Evolutionary conservation across 2,329 filamentous ascomycete species (phyloP).

Genomic region (Microdochium bolleyi): DNA sequence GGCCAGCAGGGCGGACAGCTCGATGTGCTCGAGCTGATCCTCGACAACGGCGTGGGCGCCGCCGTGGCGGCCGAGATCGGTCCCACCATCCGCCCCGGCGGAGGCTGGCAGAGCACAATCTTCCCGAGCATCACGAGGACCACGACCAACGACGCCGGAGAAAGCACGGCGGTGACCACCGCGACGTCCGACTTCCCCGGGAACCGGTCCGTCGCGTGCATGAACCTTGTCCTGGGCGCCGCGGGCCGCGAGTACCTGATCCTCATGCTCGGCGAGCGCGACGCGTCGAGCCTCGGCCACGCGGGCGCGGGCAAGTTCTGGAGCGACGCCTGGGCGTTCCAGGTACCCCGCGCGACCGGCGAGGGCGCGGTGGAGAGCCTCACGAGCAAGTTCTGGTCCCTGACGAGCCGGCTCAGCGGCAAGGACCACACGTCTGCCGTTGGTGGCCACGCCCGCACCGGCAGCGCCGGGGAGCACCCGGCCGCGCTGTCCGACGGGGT

Average conservation of each 20-base stretch:
- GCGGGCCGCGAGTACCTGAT: slow-evolving; percentile 56
- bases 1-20: slow-evolving; percentile 62
- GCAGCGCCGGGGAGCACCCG: too few species aligned
- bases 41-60: slow-evolving; percentile 42
- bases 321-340: slow-evolving; percentile 57
- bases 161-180: slow-evolving; percentile 12
- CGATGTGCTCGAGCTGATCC: slow-evolving; percentile 53
- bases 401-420: neutral
- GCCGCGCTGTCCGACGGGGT: slow-evolving; percentile 46
- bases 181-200: slow-evolving; percentile 35
- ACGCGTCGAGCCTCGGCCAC: slow-evolving; percentile 39
- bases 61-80: slow-evolving; percentile 43
- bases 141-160: slow-evolving; percentile 14
- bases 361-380: slow-evolving; percentile 47
- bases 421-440: neutral
- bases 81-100: slow-evolving; percentile 32
- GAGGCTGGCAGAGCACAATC: slow-evolving; percentile 44
- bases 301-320: slow-evolving; percentile 45
- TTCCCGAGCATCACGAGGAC: slow-evolving; percentile 24
- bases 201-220: slow-evolving; percentile 41
- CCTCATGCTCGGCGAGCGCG: slow-evolving; percentile 50
- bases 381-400: slow-evolving; percentile 14
- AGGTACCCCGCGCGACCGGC: slow-evolving; percentile 39
- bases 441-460: slow-evolving; percentile 1
- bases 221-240: slow-evolving; percentile 49